Evolutionary conservation across 345 rosid species (phyloP), one percentile per base, ranked within the genome.

Genomic region (Sisymbrium irio): DNA sequence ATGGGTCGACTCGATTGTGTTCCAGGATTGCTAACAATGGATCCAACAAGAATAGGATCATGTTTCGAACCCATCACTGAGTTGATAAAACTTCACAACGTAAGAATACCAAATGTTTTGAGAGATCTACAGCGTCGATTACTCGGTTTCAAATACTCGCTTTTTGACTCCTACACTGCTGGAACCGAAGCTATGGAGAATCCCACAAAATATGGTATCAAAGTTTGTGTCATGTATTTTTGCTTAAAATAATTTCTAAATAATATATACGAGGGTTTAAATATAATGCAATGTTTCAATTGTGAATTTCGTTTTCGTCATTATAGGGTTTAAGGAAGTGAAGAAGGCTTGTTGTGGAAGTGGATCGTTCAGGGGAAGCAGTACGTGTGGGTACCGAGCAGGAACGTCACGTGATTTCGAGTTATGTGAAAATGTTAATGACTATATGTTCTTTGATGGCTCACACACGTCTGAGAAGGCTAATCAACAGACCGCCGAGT

Each of bases 311-410:
- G 0, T 39, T 63, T 20, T 42, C 41, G 33, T 65, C 25, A 47
- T 65, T 71, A n/a, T n/a, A 90, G 97, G 95, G 19, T 84, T 88
- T 60, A 81, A 75, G 72, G 83, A 85, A 70, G 98, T 84, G 32
- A 77, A 78, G 59, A 60, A 53, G 41, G 96, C 92, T 41, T 93
- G 92, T 50, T 90, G 97, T 60, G 98, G 98, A 8, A 77, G 84
- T 25, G 96, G 96, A 32, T 40, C 32, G 30, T 85, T 49, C 47
- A 69, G 90, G 72, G 98, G 96, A 70, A 81, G 83, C 6, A 72
- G 56, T 22, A 90, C 91, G 77, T 88, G 98, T 67, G 81, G 85
- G 12, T 77, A 73, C 28, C 65, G 53, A 59, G 14, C 53, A 54
- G 80, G 70, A 72, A 15, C 39, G 14, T 69, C 72, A 0, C 39